phyloP scores from a whole-genome alignment of 495 filamentous ascomycete species.

The Amorphotheca resinae region DNA sequence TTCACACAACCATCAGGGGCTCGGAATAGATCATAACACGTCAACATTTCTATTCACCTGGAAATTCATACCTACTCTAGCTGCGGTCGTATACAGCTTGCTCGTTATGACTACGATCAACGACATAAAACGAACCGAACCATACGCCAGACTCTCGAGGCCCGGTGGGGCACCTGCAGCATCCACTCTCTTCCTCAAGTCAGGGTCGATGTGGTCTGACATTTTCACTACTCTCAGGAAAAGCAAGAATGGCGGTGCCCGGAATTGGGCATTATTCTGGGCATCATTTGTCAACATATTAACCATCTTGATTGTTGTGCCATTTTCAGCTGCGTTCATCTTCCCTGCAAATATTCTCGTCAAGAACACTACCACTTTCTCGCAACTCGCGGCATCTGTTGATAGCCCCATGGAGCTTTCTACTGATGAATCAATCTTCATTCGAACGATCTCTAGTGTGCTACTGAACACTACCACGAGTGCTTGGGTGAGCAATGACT shows the following conservation, averaged over 20 bases:
- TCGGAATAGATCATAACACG: conserved; percentile 23
- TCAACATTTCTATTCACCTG: conserved; percentile 23
- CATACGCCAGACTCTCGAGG: conserved; percentile 24
- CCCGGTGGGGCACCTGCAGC: conserved; percentile 19
- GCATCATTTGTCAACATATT: conserved; percentile 23
- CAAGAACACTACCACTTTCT: conserved; percentile 16
- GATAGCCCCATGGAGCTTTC: background rate
- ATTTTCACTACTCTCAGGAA: conserved; percentile 19
- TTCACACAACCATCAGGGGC: conserved; percentile 18
- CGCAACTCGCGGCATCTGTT: conserved; percentile 12
- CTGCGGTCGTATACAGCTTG: conserved; percentile 25
- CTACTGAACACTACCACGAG: conserved; percentile 28
- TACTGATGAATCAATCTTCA: conserved; percentile 17
- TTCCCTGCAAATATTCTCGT: conserved; percentile 18
- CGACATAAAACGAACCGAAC: conserved; percentile 26
- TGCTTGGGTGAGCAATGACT: conserved; percentile 28
- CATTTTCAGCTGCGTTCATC: conserved; percentile 26
- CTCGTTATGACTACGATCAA: conserved; percentile 20
- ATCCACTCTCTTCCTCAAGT: conserved; percentile 18
- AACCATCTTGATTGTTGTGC: conserved; percentile 23
- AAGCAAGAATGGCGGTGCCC: conserved; percentile 7
- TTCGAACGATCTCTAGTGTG: conserved; percentile 24
- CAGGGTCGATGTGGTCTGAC: conserved; percentile 22
- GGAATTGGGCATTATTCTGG: conserved; percentile 23
- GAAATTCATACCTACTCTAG: conserved; percentile 24